Base-by-base conservation (phyloP, 192 early-diverging fungal species). In the Mortierella antarctica region DNA sequence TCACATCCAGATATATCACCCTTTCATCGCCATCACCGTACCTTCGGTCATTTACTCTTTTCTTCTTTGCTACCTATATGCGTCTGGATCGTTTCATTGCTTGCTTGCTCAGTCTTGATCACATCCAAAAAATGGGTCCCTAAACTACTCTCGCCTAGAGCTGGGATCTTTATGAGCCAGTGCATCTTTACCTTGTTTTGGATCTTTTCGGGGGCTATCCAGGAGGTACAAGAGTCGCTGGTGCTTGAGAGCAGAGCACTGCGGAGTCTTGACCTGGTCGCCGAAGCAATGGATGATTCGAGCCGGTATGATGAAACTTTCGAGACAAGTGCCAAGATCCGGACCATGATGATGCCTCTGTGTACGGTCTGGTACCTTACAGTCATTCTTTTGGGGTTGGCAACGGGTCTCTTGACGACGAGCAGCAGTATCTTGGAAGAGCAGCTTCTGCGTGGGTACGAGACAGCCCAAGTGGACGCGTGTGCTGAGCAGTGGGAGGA, bases 381-480 rank as follows among this genome's bases (percentile, higher is more conserved):
- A 0, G 57, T 71, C 11, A 31, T 64, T 12, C 48, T 69, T 39
- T 17, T 79, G 20, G 76, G 76, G 11, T 21, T 55, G 23, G 50
- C 69, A 4, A 79, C 76, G 6, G 76, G 76, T n/a, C 31, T 79
- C 6, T 51, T 79, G 76, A 62, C 69, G 17, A 51, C 64, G 11
- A 62, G 69, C 23, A 71, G 69, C 56, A 62, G 56, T 51, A 11
- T 54, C n/a, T 20, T 79, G 64, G 76, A 79, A 56, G 55, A 40
- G 2, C 62, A 65, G 5, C 57, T 79, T 9, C 15, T 42, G 31
- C 31, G 31, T 31, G 31, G 31, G 3, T 31, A 31, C 31, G 31
- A 31, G 31, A 31, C 31, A 31, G 31, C 31, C 31, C 31, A 31
- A 3, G 31, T 31, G 31, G 31, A 31, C 31, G 31, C 31, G 3